Percentiles rank a stretch among this genome's conserved stretches.
Evolutionary conservation across 2,329 filamentous ascomycete genomes (phyloP).

Genomic region (Mycosphaerelloides madeirae): DNA sequence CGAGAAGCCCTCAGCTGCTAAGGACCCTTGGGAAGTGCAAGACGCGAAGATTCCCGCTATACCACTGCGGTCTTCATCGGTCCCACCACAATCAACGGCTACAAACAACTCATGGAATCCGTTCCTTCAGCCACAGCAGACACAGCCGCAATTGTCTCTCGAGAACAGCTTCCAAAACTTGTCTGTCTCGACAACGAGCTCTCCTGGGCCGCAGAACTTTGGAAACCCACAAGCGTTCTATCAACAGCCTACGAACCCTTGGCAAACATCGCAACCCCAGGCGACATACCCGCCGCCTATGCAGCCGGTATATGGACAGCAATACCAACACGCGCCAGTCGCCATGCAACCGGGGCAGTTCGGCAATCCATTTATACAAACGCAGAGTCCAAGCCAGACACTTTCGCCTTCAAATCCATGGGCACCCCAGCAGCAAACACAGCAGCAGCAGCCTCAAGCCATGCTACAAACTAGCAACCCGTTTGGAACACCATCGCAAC

Average conservation of each 20-base stretch:
- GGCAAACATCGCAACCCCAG: constrained; percentile 25
- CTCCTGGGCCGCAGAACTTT: constrained; percentile 16
- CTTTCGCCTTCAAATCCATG: constrained; percentile 41
- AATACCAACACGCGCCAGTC: constrained; percentile 18
- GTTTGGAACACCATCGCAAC: constrained; percentile 23
- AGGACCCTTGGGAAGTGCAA: constrained; percentile 46
- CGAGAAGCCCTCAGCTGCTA: constrained; percentile 31
- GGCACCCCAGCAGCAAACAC: constrained; percentile 25
- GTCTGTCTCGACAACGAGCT: constrained; percentile 49
- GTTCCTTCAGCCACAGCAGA: constrained; percentile 49
- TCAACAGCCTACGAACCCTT: constrained; percentile 28
- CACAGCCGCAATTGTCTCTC: constrained; percentile 26
- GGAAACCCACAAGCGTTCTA: constrained; percentile 19
- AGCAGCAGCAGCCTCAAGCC: constrained; percentile 3
- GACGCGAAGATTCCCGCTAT: constrained; percentile 26
- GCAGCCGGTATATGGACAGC: constrained; percentile 20
- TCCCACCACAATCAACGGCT: constrained; percentile 25
- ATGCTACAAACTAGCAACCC: constrained; percentile 15
- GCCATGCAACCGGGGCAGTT: constrained; percentile 50
- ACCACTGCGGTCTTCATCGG: constrained; percentile 31
- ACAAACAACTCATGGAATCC: constrained; percentile 59
- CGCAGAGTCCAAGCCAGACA: constrained; percentile 33
- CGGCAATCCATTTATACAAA: constrained; percentile 39
- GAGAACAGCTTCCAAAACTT: constrained; percentile 61
- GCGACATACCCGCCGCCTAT: constrained; percentile 20